Percentiles rank a stretch among this genome's conserved stretches.
Evolutionary conservation across 1,139 yeast genomes (phyloP).

Genomic region (Debaryomycetaceae sp.): DNA sequence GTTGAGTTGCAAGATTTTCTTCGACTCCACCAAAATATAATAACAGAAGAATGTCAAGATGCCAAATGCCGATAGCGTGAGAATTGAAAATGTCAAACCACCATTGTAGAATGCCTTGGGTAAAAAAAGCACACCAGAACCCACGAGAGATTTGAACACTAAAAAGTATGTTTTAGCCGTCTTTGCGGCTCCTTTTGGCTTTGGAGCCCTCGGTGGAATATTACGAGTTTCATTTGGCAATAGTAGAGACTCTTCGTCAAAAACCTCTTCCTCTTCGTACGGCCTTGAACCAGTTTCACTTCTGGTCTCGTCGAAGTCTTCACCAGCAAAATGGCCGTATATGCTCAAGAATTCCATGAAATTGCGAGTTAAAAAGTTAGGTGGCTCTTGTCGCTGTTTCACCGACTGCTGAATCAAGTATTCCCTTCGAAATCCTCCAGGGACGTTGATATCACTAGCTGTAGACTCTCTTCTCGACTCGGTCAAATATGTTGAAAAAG

Average conservation of each 20-base stretch:
- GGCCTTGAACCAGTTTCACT: conserved; percentile 16
- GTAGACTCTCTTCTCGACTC: conserved; percentile 53
- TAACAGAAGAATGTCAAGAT: conserved; percentile 69
- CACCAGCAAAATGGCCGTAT: conserved; percentile 85
- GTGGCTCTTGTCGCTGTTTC: conserved; percentile 25
- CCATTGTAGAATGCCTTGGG: conserved; percentile 76
- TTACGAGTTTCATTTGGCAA: conserved; percentile 21
- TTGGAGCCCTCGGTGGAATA: conserved; percentile 6
- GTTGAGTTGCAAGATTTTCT: conserved; percentile 52
- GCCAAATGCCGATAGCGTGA: conserved; percentile 56
- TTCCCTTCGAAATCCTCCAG: conserved; percentile 78
- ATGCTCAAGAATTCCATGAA: conserved; percentile 71
- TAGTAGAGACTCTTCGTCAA: conserved; percentile 51
- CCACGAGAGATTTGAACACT: conserved; percentile 68
- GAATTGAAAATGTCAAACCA: conserved; percentile 58
- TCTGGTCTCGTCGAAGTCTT: conserved; percentile 65
- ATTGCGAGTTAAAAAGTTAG: conserved; percentile 58
- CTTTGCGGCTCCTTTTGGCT: conserved; percentile 50
- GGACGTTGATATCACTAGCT: conserved; percentile 68
- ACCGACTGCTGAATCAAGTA: conserved; percentile 37
- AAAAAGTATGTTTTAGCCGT: conserved; percentile 64
- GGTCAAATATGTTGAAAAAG: conserved; percentile 36
- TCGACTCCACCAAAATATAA: conserved; percentile 55
- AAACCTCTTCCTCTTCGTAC: conserved; percentile 15
- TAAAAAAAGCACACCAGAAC: conserved; percentile 73